Conservation (phyloP, 768 basidiomycete genomes). For the Cystofilobasidium bisporidii region DNA sequence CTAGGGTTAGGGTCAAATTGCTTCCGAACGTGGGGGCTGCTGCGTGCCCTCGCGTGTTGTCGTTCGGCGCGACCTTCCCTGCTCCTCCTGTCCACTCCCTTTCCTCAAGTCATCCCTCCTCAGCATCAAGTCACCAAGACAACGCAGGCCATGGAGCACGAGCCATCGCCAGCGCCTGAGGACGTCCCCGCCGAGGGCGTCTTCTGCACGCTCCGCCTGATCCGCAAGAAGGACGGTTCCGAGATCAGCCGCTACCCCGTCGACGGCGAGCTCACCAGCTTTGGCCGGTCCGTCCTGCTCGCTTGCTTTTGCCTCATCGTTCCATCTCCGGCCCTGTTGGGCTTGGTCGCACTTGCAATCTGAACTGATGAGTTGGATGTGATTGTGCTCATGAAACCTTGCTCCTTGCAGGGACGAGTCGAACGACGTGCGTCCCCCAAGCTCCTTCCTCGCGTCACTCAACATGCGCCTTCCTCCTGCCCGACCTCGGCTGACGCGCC, state of each 20-base stretch:
- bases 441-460: background rate
- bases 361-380: no score
- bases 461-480: background rate
- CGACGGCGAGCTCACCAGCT: slow-evolving; percentile 23
- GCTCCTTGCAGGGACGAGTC: slow-evolving; percentile 6
- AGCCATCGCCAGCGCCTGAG: slow-evolving; percentile 1
- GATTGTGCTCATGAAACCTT: no score
- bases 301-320: background rate
- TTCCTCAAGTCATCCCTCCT: background rate
- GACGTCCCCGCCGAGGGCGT: slow-evolving; percentile 17
- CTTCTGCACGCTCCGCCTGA: slow-evolving; percentile 23
- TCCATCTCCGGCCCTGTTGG: background rate
- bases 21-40: background rate
- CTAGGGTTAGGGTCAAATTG: no score
- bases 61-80: background rate
- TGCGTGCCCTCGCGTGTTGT: background rate
- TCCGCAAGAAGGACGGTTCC: slow-evolving; percentile 24
- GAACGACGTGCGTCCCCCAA: slow-evolving; percentile 8
- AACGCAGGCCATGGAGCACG: background rate
- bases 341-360: no score
- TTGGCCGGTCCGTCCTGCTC: slow-evolving; percentile 2
- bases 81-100: background rate
- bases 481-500: background rate
- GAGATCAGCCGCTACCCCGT: slow-evolving; percentile 26
- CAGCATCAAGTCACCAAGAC: background rate